Evolutionary conservation across 2,329 filamentous ascomycete genomes (phyloP), one percentile per base, ranked within the genome.

Genomic region (Diplodia scrobiculata): DNA sequence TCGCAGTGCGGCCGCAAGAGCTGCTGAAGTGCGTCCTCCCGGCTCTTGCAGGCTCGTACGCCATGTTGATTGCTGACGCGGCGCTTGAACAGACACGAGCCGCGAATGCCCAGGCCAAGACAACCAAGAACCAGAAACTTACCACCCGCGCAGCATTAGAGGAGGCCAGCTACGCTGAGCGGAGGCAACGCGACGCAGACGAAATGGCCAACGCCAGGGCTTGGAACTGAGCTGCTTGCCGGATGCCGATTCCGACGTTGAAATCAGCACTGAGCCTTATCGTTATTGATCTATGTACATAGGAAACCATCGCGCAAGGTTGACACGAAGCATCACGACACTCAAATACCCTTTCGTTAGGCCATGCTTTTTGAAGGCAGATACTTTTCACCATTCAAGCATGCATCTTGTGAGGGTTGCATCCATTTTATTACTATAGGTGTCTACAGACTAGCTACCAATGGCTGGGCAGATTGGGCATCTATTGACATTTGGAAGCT

Each of bases 21-120:
- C 92, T 63, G 93, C 93, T 68, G 91, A 96, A 88, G 92, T 96
- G 77, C 75, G 87, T 45, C 17, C n/a, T 2, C 80, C 70, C 27
- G n/a, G 11, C 7, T 41, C 17, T 13, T 27, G 27, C 25, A 41
- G 25, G 19, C 10, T 34, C 25, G 41, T 10, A 17, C n/a, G 38
- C 6, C 5, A 36, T 25, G 34, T 48, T 3, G 50, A 58, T 25
- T 5, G 38, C 60, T 64, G 29, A 64, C 27, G 14, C 32, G 2
- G 60, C 7, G 11, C 14, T 41, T 19, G 41, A 34, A n/a, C n/a
- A 66, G 65, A 55, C 38, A 36, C 65, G 65, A 27, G 58, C 36
- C 47, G 58, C 48, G 19, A 51, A 25, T 10, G 21, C 47, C 9
- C 45, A 63, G n/a, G 25, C 55, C 36, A 66, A 66, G 34, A 54